Base-by-base conservation (phyloP, 2,329 filamentous ascomycete species). In the Penicillium sp. region DNA sequence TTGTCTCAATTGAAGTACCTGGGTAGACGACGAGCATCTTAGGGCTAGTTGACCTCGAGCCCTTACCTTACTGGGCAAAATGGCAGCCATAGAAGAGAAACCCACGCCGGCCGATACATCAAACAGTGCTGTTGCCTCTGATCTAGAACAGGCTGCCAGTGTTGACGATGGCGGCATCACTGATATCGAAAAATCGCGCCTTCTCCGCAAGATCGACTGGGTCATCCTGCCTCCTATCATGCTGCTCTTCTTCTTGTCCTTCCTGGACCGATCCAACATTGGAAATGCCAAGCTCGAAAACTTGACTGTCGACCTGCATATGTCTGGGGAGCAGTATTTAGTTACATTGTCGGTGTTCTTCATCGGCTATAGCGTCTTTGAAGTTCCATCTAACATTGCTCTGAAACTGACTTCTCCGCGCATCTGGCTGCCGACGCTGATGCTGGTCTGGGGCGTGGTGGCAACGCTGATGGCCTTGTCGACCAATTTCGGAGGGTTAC, bases 221-320 rank as follows among this genome's bases (percentile, higher is more conserved):
- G 68, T 67, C 9, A 64, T 80, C 3, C 62, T 79, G 8, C 77
- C 77, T 3, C 68, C 74, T 0, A 58, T 79, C 45, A 76, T 74
- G 1, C 56, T 77, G 7, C 64, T 79, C 42, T 79, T 78, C 60
- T 65, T 79, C 2, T 60, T 79, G 18, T 73, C 70, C 1, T 77
- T 77, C 48, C 62, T 77, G 33, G 74, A 77, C 61, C 67, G 75
- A 24, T 73, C 71, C 59, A 79, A 76, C 66, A 65, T 24, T 68
- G 87, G 86, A 85, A 90, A 89, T 68, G 86, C 86, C 1, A 81
- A 79, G 60, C 74, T 89, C 20, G 86, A 85, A 2, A 85, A 85
- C 0, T 73, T 90, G 16, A 83, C 87, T 56, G 76, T 74, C 35
- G 86, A 89, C 52, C 77, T 91, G 1, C 66, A 73, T 0, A 71